Evolutionary conservation across 768 basidiomycete genomes (phyloP), one percentile per base, ranked within the genome.

Genomic region (Suillus spraguei): DNA sequence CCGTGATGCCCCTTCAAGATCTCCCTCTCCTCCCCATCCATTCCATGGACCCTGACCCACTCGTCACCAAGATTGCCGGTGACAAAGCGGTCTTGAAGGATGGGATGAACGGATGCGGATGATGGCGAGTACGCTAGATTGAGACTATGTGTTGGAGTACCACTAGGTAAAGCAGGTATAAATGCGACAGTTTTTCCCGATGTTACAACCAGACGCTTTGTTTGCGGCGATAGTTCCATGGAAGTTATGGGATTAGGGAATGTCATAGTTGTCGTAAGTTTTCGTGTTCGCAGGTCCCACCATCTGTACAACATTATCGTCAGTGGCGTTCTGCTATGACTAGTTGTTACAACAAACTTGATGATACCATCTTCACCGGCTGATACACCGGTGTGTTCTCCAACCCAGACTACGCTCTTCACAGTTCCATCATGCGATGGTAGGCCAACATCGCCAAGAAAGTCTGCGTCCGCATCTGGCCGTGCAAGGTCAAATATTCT

Each of bases 1-100:
- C 97, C 97, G 73, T 99, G 97, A 71, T 99, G 97, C 5, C 97
- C 97, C 76, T 97, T 97, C 63, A 95, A 83, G 36, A 97, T 85
- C 63, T 98, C 97, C 66, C 85, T 79, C 79, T 99, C 96, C 74
- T 90, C 88, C 2, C 97, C 97, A 38, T 91, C 86, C 71, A 96
- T 87, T 17, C 90, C 91, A 73, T 99, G 95, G 36, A 98, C 87
- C 41, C 97, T 84, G 52, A 99, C 95, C 97, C 97, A 99, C 70
- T 98, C 95, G 75, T 99, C 97, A 16, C 84, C 85, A 59, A 85
- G 82, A 68, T 88, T 93, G 46, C 97, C 97, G 0, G 94, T 95
- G 62, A 99, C 91, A 77, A 98, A 99, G 58, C 94, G 86, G 72
- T 97, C 92, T 71, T 92, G 88, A 52, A 85, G 79, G 66, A 90